Percentiles rank a stretch among this genome's conserved stretches.
Evolutionary conservation across 1,284 basidiomycete species (phyloP).

Genomic region (Ganoderma lingzhi): DNA sequence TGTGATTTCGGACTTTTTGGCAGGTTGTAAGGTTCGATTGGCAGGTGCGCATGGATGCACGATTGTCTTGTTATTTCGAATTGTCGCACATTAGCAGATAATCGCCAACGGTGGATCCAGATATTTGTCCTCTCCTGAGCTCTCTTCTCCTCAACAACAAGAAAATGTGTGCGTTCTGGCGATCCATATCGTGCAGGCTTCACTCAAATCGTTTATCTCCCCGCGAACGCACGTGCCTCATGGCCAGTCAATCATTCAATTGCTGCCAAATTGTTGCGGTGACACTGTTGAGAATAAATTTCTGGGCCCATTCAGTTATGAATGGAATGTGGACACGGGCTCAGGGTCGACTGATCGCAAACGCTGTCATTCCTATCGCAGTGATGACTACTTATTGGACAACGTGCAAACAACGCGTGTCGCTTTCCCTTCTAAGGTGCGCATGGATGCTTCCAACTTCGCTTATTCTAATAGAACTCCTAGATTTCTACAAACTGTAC

Average conservation of each 20-base stretch:
- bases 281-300: neutral
- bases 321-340: neutral
- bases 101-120: neutral
- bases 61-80: neutral
- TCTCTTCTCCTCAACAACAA: neutral
- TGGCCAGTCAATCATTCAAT: neutral
- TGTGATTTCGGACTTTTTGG: neutral
- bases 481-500: neutral
- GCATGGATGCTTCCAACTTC: neutral
- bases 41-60: neutral
- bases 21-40: neutral
- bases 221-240: neutral
- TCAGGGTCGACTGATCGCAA: neutral
- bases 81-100: neutral
- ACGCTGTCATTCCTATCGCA: neutral
- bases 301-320: neutral
- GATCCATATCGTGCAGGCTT: neutral
- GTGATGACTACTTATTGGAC: neutral
- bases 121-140: neutral
- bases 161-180: neutral
- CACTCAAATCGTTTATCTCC: neutral
- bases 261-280: neutral
- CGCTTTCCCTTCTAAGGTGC: neutral
- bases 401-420: constrained; percentile 1
- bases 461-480: neutral